A percentile compares a stretch with the other conserved stretches of the same genome.
Evolutionary conservation across 1,284 basidiomycete genomes (phyloP).

Genomic region (Flammula alnicola): DNA sequence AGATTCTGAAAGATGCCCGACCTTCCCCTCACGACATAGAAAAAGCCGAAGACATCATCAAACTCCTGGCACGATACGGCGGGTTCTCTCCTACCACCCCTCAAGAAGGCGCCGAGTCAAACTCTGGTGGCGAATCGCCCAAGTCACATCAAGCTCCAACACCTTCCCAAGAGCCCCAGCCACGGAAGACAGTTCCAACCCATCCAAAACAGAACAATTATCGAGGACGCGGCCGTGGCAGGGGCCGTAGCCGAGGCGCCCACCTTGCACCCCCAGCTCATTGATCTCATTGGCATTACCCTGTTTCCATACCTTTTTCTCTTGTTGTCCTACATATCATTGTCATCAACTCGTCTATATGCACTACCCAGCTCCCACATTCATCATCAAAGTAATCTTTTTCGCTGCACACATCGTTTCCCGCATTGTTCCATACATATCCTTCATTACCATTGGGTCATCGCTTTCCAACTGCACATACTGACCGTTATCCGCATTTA

Average conservation of each 20-base stretch:
- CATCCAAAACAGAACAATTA: conserved; percentile 12
- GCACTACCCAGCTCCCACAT: too few relatives aligned
- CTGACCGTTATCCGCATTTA: too few relatives aligned
- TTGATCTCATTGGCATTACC: conserved; percentile 27
- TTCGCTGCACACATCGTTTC: background rate
- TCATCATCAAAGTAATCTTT: background rate
- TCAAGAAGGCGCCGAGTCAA: background rate
- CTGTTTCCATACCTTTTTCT: background rate
- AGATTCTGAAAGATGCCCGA: conserved; percentile 28
- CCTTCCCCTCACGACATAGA: conserved; percentile 29
- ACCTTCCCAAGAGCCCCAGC: background rate
- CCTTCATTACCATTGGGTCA: too few relatives aligned
- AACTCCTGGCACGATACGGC: conserved; percentile 58
- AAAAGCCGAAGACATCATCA: conserved; percentile 55
- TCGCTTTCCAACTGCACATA: too few relatives aligned
- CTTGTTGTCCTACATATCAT: conserved; percentile 8
- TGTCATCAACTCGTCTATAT: conserved; percentile 4
- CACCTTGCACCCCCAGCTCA: conserved; percentile 14
- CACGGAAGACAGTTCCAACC: background rate
- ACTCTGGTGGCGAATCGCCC: background rate
- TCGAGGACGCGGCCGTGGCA: conserved; percentile 41
- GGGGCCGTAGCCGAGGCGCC: conserved; percentile 43
- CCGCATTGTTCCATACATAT: too few relatives aligned
- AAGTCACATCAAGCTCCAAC: conserved; percentile 1
- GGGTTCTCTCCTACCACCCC: conserved; percentile 47